These are phyloP conservation scores for Arctostaphylos glauca DNA, from an alignment of 148 eudicot species.

Conservation along the genomic window DNA sequence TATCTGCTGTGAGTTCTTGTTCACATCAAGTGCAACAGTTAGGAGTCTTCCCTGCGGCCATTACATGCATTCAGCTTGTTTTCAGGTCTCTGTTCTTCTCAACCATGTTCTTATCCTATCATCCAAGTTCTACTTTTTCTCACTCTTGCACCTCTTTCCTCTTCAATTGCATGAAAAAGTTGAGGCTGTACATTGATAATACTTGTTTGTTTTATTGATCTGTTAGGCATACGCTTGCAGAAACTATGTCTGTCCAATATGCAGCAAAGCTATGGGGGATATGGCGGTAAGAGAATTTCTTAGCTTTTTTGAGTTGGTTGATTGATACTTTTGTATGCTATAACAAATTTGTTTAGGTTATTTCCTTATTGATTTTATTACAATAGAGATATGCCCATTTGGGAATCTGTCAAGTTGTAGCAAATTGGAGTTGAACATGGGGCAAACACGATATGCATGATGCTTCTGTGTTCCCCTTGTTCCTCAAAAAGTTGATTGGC, in stretches of 20 bases:
- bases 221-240: conserved; percentile 80
- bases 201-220: neutral
- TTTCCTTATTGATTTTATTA: neutral
- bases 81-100: conserved; percentile 54
- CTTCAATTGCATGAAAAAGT: neutral
- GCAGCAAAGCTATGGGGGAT: conserved; percentile 93
- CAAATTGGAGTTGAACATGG: neutral
- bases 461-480: neutral
- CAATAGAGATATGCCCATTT: neutral
- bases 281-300: conserved; percentile 68
- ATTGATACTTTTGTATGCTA: neutral
- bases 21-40: conserved; percentile 86
- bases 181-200: neutral
- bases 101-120: neutral
- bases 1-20: conserved; percentile 90
- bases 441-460: neutral
- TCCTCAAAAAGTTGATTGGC: neutral
- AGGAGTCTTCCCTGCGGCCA: conserved; percentile 94
- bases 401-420: conserved; percentile 2
- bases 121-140: neutral
- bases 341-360: neutral
- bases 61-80: conserved; percentile 95
- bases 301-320: neutral
- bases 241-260: conserved; percentile 82
- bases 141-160: conserved; percentile 3